Evolutionary conservation across 257 asterid genomes (phyloP).

Genomic region (Echium plantagineum): DNA sequence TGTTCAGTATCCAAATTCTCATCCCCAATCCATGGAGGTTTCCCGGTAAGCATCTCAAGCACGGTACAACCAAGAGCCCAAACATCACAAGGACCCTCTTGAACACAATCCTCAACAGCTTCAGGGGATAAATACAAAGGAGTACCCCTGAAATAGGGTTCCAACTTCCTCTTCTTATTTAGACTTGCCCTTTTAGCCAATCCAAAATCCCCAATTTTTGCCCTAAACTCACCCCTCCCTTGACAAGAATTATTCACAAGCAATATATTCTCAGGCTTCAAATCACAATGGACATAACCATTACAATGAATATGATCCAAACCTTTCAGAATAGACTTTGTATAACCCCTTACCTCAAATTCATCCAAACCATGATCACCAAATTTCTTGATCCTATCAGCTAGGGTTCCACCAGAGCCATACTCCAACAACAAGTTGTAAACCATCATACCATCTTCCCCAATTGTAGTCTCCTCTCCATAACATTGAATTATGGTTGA

Average conservation of each 20-base stretch:
- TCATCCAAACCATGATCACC: conserved; percentile 53
- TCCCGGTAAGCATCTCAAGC: conserved; percentile 74
- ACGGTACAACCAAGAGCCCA: conserved; percentile 92
- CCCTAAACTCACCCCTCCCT: conserved; percentile 24
- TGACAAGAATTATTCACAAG: conserved; percentile 28
- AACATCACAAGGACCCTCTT: conserved; percentile 58
- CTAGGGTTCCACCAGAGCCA: conserved; percentile 79
- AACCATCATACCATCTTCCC: conserved; percentile 55
- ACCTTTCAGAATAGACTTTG: conserved; percentile 56
- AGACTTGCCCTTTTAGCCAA: conserved; percentile 54
- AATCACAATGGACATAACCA: conserved; percentile 88
- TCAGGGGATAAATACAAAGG: conserved; percentile 74
- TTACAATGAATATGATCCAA: conserved; percentile 38
- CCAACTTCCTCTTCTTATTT: conserved; percentile 62
- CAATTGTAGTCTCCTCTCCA: conserved; percentile 82
- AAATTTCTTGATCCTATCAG: conserved; percentile 40
- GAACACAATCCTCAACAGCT: conserved; percentile 51
- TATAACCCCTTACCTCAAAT: conserved; percentile 44
- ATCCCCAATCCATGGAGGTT: conserved; percentile 41
- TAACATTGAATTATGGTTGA: conserved; percentile 49
- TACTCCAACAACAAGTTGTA: conserved; percentile 75
- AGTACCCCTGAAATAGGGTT: conserved; percentile 75
- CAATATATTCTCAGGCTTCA: conserved; percentile 72
- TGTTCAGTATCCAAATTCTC: conserved; percentile 29
- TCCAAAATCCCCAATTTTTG: conserved; percentile 84